A percentile compares a stretch with the other conserved stretches of the same genome.
Evolutionary conservation across 306 rosid species (phyloP).

Genomic region (Corylus heterophylla): DNA sequence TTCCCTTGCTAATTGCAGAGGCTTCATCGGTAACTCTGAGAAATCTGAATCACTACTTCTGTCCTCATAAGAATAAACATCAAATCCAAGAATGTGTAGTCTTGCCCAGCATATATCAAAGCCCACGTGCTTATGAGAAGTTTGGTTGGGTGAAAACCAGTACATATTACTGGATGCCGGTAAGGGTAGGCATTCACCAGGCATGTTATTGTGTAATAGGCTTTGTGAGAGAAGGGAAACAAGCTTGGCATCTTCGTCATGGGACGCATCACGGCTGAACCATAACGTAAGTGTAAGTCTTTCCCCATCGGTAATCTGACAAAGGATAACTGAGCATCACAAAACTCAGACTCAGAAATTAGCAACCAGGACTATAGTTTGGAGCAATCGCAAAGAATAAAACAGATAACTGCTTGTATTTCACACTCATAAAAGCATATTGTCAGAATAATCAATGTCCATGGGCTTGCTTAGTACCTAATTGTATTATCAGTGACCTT

Average conservation of each 20-base stretch:
- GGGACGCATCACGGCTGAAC: conserved; percentile 80
- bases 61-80: conserved; percentile 47
- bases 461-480: background rate
- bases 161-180: conserved; percentile 88
- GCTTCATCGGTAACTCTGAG: conserved; percentile 50
- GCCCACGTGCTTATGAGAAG: conserved; percentile 45
- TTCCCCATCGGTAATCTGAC: conserved; percentile 83
- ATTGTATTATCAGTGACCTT: background rate
- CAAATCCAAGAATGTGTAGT: conserved; percentile 69
- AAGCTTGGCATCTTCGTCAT: conserved; percentile 86
- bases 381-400: no score
- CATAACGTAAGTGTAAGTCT: conserved; percentile 89
- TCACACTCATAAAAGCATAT: background rate
- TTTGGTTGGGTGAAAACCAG: conserved; percentile 69
- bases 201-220: conserved; percentile 34
- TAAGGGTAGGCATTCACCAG: conserved; percentile 53
- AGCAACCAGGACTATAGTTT: background rate
- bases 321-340: conserved; percentile 35
- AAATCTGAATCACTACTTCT: conserved; percentile 37
- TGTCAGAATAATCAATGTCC: background rate
- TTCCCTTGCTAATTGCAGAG: conserved; percentile 53
- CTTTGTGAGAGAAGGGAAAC: conserved; percentile 65
- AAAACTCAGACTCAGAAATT: conserved; percentile 13
- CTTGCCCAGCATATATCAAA: conserved; percentile 90
- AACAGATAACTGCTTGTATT: background rate